Evolutionary conservation across 345 rosid genomes (phyloP).

Genomic region (Euphorbia lathyris): DNA sequence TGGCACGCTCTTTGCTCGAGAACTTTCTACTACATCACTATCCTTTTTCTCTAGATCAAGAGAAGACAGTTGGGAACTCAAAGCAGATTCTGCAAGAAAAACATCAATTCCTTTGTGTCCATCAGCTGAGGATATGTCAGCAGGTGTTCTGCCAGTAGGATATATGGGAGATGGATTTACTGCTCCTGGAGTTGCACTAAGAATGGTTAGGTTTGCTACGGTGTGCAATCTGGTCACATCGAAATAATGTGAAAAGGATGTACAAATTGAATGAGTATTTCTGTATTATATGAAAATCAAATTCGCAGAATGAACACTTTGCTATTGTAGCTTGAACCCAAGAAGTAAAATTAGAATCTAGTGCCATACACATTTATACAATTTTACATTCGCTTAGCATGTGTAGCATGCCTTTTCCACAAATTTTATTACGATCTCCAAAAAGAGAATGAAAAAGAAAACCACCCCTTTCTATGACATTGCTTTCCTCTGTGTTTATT

Average conservation of each 20-base stretch:
- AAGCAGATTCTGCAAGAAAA: conserved; percentile 78
- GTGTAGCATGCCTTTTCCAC: not conserved
- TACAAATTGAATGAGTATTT: not conserved
- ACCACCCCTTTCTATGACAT: not conserved
- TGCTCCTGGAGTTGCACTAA: conserved; percentile 78
- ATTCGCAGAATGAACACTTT: not conserved
- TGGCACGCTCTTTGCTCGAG: conserved; percentile 33
- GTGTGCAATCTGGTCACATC: conserved; percentile 57
- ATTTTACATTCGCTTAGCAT: too few relatives aligned
- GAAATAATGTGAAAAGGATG: not conserved
- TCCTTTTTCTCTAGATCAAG: conserved; percentile 50
- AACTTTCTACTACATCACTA: conserved; percentile 20
- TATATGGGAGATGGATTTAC: conserved; percentile 69
- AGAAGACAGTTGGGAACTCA: conserved; percentile 51
- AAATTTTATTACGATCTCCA: not conserved
- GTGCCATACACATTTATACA: not conserved
- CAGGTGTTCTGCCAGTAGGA: conserved; percentile 69
- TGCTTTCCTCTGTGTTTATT: not conserved
- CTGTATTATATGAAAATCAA: not conserved
- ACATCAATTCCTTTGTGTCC: conserved; percentile 95
- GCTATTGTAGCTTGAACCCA: not conserved
- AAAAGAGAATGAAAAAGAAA: not conserved
- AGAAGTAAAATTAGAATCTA: not conserved
- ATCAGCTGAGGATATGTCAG: conserved; percentile 75
- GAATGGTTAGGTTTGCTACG: conserved; percentile 72